Evolutionary conservation across 495 filamentous ascomycete species (phyloP), one percentile per base, ranked within the genome.

Genomic region (Elasticomyces elasticus): DNA sequence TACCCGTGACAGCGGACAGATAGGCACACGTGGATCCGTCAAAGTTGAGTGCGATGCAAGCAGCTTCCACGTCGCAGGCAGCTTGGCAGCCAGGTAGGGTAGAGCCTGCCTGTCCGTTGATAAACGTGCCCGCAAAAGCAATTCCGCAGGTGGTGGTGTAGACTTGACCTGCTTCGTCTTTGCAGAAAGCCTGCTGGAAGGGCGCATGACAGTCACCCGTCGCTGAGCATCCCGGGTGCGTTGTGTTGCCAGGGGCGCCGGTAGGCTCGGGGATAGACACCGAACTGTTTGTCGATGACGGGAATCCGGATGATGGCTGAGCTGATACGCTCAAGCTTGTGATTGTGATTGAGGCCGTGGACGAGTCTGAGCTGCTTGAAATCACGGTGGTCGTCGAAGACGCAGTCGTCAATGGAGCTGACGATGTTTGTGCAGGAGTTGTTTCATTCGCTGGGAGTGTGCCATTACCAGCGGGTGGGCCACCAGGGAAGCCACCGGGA

Each of bases 11-110:
- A 7, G 25, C 20, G 6, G 40, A 13, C 4, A 54, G 7, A 33
- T 12, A 47, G 4, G 24, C 22, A 25, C 51, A 54, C 5, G 4
- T 22, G 5, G 5, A 2, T 26, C 19, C 17, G 22, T 11, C 43
- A 25, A 28, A 47, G 28, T 54, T 54, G 23, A 46, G 22, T 5
- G 7, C 51, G 5, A 54, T 4, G 26, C 51, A 54, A 7, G 6
- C 23, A 19, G 20, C 6, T 17, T 3, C 13, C 6, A n/a, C 24
- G 23, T 54, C 51, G 42, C 51, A 54, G 11, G 17, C 19, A 5
- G 4, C 27, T 9, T 7, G 5, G 51, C 51, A 54, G 24, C 17
- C 22, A 7, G 13, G 6, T 10, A 54, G n/a, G 28, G n/a, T n/a
- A n/a, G n/a, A n/a, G n/a, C n/a, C n/a, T n/a, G n/a, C n/a, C n/a